phyloP scores from a whole-genome alignment of 306 rosid genomes.

The Quercus parvula region DNA sequence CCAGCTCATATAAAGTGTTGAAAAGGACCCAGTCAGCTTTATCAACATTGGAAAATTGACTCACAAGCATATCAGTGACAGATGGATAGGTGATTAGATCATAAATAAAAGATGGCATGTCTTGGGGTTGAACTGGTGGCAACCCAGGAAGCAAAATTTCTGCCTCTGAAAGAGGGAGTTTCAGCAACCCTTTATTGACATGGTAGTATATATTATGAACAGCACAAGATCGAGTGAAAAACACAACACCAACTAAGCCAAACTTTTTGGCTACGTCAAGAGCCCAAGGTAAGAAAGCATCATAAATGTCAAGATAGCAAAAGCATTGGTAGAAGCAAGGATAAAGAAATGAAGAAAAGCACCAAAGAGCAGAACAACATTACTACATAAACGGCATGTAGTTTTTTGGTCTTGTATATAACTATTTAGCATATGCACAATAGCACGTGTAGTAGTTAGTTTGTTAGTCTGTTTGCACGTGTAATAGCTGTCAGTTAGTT shows the following conservation, averaged over 20 bases:
- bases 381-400: no score
- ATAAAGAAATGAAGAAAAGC: no score
- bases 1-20: conserved; percentile 58
- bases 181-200: conserved; percentile 33
- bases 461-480: no score
- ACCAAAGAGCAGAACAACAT: no score
- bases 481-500: no score
- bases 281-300: conserved; percentile 45
- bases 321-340: no score
- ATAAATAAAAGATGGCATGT: conserved; percentile 48
- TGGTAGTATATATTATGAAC: conserved; percentile 34
- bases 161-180: conserved; percentile 26
- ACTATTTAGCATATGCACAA: no score
- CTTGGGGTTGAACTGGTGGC: conserved; percentile 39
- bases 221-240: conserved; percentile 55
- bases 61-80: conserved; percentile 40
- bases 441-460: no score
- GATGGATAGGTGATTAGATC: conserved; percentile 39
- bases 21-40: conserved; percentile 50
- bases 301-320: conserved; percentile 21
- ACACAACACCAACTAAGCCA: conserved; percentile 36
- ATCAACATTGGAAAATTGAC: conserved; percentile 40
- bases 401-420: no score
- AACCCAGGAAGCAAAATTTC: conserved; percentile 36
- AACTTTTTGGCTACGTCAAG: conserved; percentile 50